Conservation (phyloP, 139 green algal species). For the Pycnococcus provasolii region DNA sequence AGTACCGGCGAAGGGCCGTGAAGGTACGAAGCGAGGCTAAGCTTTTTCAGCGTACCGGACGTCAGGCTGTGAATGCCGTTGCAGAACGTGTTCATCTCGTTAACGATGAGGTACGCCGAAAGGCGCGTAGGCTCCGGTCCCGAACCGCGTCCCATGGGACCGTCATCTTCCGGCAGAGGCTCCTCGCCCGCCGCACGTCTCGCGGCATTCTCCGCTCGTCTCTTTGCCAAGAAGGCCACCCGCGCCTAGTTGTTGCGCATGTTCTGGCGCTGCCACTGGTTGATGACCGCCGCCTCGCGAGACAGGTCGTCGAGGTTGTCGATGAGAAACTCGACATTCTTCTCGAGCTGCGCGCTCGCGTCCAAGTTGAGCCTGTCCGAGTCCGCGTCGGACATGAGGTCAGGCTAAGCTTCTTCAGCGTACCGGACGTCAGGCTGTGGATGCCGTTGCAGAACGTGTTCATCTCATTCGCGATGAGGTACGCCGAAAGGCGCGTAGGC, state of each 20-base stretch:
- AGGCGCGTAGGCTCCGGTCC: conserved; percentile 73
- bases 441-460: conserved; percentile 40
- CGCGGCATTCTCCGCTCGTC: conserved; percentile 74
- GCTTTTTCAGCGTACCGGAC: not conserved
- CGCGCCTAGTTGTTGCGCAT: conserved; percentile 63
- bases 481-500: conserved; percentile 74
- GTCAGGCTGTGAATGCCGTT: conserved; percentile 30
- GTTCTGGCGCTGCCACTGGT: conserved; percentile 62
- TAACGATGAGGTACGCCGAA: conserved; percentile 74
- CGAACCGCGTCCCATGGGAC: conserved; percentile 65
- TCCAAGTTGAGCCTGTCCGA: conserved; percentile 66
- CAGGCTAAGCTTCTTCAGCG: not conserved
- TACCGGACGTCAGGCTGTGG: conserved; percentile 6
- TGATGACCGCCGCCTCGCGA: conserved; percentile 51
- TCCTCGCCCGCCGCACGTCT: conserved; percentile 70
- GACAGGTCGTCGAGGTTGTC: conserved; percentile 89
- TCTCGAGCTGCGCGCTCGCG: conserved; percentile 64
- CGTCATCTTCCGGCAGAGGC: conserved; percentile 86
- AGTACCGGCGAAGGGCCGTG: no score
- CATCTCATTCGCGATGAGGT: conserved; percentile 65
- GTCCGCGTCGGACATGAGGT: conserved; percentile 39
- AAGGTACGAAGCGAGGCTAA: not conserved
- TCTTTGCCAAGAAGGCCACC: conserved; percentile 36
- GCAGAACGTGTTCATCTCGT: conserved; percentile 45
- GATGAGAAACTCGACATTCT: conserved; percentile 73